Evolutionary conservation across 495 filamentous ascomycete species (phyloP).

Genomic region (Penicillium cinerascens): DNA sequence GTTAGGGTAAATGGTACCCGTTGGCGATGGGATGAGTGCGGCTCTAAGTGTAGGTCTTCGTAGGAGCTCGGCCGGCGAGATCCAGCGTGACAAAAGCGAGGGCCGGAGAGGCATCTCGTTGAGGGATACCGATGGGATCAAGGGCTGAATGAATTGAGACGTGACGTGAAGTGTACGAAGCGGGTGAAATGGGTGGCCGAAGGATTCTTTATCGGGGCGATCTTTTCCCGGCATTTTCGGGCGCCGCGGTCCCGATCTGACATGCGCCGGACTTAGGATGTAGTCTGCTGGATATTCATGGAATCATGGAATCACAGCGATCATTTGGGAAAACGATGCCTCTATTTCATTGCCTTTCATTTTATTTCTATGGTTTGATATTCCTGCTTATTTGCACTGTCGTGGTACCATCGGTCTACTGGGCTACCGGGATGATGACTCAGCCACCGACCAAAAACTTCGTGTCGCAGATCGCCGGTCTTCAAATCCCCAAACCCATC

Average conservation of each 20-base stretch:
- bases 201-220: conserved; percentile 7
- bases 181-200: neutral
- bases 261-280: neutral
- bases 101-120: conserved; percentile 19
- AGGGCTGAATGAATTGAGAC: neutral
- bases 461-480: neutral
- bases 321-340: neutral
- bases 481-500: conserved; percentile 9
- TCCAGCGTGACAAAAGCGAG: conserved; percentile 23
- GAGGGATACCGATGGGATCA: neutral
- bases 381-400: neutral
- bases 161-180: neutral
- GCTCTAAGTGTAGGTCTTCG: conserved; percentile 3
- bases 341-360: neutral
- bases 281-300: neutral
- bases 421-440: conserved; percentile 11
- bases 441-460: conserved; percentile 23
- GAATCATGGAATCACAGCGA: neutral
- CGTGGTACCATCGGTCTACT: neutral
- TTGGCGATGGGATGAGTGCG: neutral
- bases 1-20: neutral
- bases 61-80: conserved; percentile 18
- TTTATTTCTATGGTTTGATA: neutral
- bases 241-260: conserved; percentile 1
- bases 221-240: conserved; percentile 6